Evolutionary conservation across 2,329 filamentous ascomycete species (phyloP), one percentile per base, ranked within the genome.

Genomic region (Volutella citrinella): DNA sequence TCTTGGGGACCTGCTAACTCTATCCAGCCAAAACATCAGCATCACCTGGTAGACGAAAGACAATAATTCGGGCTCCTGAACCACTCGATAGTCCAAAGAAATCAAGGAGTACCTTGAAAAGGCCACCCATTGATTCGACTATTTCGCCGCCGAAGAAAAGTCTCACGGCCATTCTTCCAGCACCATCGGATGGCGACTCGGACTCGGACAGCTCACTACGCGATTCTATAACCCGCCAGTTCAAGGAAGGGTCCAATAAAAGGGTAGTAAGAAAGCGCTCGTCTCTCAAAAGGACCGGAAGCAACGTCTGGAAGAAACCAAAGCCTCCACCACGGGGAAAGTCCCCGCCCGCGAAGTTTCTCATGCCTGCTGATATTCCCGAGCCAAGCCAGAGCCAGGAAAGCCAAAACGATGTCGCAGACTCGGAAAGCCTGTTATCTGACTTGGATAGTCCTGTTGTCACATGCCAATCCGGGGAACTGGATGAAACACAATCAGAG

Each of bases 341-440:
- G n/a, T n/a, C n/a, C n/a, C n/a, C n/a, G n/a, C 9, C 20, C 8
- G 20, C 33, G n/a, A 45, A 41, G 30, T 41, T 46, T 22, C 31
- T 25, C 28, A 31, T 36, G 17, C 42, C 42, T 18, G 39, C 31
- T 14, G 40, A 45, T 5, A n/a, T 40, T 16, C 30, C 31, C n/a
- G 32, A 38, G 8, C 22, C 27, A 14, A 36, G 36, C 10, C 35
- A 45, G 12, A 36, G 36, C 10, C 35, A 45, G 12, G 32, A 34
- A 12, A 34, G 39, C 16, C 32, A 21, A 7, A 32, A 22, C 3
- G 27, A 21, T 12, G 34, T 27, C 13, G 25, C 19, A 15, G n/a
- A 21, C 18, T 6, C 26, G 14, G 29, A 31, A n/a, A 38, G 27
- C 8, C 22, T 38, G 15, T 19, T 30, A 14, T 30, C 31, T 8